These are phyloP conservation scores for Canna indica DNA, from an alignment of 176 grass and related monocot species.

Conservation along the genomic window DNA sequence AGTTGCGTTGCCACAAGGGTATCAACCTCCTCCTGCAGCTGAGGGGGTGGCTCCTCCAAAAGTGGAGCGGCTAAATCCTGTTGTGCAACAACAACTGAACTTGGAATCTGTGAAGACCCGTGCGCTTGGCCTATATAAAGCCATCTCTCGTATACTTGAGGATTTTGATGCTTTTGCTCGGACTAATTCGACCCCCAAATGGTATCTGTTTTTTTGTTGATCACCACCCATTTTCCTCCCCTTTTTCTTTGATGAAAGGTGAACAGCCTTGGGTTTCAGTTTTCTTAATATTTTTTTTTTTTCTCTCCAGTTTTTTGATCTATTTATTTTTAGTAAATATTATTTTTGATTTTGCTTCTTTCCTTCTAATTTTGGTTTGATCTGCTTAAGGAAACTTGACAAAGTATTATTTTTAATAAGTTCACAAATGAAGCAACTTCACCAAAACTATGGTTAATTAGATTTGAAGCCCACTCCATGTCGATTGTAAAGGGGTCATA, in stretches of 20 bases:
- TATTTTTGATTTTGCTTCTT: not conserved
- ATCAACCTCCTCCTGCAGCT: constrained; percentile 3
- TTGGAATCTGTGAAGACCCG: constrained; percentile 78
- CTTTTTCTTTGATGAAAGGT: not conserved
- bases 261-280: not conserved
- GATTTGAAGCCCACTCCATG: not conserved
- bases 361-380: too few relatives aligned
- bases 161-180: constrained; percentile 71
- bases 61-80: constrained; percentile 56
- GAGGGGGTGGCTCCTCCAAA: constrained; percentile 20
- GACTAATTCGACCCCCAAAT: constrained; percentile 53
- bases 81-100: constrained; percentile 73
- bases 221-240: not conserved
- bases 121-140: constrained; percentile 72
- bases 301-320: not conserved
- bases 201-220: constrained; percentile 17
- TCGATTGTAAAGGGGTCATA: not conserved
- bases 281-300: not conserved
- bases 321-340: not conserved
- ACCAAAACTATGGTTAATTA: not conserved
- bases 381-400: too few relatives aligned
- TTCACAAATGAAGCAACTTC: not conserved
- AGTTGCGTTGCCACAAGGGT: constrained; percentile 1
- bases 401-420: not conserved
- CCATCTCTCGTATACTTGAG: constrained; percentile 78